These are phyloP conservation scores for Emmonsiellopsis sp. DNA, from an alignment of 2,329 filamentous ascomycete genomes.

Conservation along the genomic window DNA sequence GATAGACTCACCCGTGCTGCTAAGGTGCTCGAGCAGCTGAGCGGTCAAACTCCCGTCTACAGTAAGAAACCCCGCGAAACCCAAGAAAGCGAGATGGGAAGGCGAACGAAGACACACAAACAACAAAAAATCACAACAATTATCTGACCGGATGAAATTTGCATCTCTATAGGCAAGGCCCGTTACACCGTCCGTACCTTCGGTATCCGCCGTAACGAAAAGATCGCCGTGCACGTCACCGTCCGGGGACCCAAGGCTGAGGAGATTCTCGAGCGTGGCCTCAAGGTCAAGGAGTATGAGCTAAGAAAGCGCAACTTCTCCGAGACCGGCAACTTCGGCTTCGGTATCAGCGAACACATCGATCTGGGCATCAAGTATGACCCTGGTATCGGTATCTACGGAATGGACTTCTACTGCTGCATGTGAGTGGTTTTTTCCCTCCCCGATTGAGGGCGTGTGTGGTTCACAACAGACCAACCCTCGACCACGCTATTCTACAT, in stretches of 20 bases:
- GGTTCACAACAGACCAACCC: not conserved
- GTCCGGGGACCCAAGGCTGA: slow-evolving; percentile 98
- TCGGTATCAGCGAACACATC: slow-evolving; percentile 99
- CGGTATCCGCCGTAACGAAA: slow-evolving; percentile 99
- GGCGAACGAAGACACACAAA: slow-evolving; percentile 1
- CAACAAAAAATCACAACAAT: not conserved
- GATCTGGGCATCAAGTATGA: slow-evolving; percentile 99
- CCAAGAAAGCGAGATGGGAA: no score
- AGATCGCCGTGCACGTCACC: slow-evolving; percentile 98
- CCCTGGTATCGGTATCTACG: slow-evolving; percentile 95
- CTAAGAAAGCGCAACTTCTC: slow-evolving; percentile 99
- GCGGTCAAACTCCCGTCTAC: slow-evolving; percentile 99
- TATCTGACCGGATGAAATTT: slow-evolving; percentile 12
- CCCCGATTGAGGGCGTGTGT: not conserved
- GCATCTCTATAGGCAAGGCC: slow-evolving; percentile 69
- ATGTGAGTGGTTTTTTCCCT: slow-evolving; percentile 56
- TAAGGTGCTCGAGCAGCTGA: slow-evolving; percentile 99
- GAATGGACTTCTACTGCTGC: slow-evolving; percentile 99
- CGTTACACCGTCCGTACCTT: slow-evolving; percentile 99
- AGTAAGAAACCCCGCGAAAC: slow-evolving; percentile 45
- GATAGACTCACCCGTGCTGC: slow-evolving; percentile 99
- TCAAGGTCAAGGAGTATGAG: slow-evolving; percentile 99
- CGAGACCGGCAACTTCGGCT: slow-evolving; percentile 99
- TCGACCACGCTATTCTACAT: no score
- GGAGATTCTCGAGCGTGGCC: slow-evolving; percentile 99